Base-by-base conservation (phyloP, 352 stramenopile species). In the Globisporangium rhizosaccharum region DNA sequence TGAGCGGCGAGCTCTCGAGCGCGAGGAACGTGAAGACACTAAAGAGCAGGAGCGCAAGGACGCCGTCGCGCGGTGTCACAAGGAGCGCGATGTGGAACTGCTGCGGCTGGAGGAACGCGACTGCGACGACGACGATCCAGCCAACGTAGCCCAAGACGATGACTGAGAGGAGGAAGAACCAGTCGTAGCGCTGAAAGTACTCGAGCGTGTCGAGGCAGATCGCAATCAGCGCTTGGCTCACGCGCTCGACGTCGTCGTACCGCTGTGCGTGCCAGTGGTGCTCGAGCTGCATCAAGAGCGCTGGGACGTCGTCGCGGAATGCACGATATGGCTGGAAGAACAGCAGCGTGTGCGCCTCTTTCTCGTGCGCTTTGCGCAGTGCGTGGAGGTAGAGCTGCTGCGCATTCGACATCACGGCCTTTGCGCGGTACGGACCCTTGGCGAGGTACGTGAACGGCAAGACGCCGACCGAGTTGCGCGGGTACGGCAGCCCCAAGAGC, bases 141-240 rank as follows among this genome's bases (percentile, higher is more conserved):
- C 85, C 79, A 0, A 90, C 26, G 57, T 95, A 95, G 0, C 85
- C 85, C 12, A 76, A 37, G 4, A 92, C 79, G 30, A 95, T 83
- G n/a, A 88, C 61, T 25, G 70, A 76, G 25, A 90, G 69, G 41
- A 95, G 65, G 54, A 92, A 89, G 51, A 88, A 75, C 76, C 85
- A 92, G 66, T 95, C 85, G 63, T 93, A 93, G 42, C 79, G 70
- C 65, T 93, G 85, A 50, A 92, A 88, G 55, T 92, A 91, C 63
- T 79, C 68, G 46, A 93, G 62, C 39, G 79, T 80, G 12, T 74
- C 79, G 52, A 94, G 73, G n/a, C 81, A 91, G 39, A 90, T 75
- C 46, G 70, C 74, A 62, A 95, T 89, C 49, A 88, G 65, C 28
- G 79, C 71, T 47, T 92, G 82, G 20, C 79, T 87, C 53, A 75